Conservation (phyloP, 148 eudicot genomes). For the Rhododendron vialii region DNA sequence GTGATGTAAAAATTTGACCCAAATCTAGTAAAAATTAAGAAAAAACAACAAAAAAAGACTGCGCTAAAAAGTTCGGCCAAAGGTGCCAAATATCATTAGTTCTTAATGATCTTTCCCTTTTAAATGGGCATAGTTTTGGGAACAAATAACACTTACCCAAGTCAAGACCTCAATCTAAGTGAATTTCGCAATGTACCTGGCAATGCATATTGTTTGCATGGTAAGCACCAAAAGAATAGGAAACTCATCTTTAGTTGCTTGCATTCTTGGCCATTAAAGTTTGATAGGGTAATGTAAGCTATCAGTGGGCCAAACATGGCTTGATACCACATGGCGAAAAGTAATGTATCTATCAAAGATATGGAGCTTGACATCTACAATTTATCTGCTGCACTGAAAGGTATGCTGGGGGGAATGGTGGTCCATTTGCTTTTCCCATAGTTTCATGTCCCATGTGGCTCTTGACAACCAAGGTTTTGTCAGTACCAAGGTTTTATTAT, state of each 20-base stretch:
- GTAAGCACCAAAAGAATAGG: background rate
- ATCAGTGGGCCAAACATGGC: constrained; percentile 9
- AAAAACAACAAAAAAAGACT: too few relatives aligned
- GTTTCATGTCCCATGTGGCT: constrained; percentile 7
- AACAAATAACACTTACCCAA: background rate
- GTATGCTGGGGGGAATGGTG: constrained; percentile 6
- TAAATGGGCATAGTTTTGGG: background rate
- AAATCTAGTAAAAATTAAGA: too few relatives aligned
- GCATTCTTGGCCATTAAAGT: constrained; percentile 14
- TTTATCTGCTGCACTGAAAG: constrained; percentile 10
- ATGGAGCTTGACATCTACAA: constrained; percentile 4
- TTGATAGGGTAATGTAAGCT: constrained; percentile 7
- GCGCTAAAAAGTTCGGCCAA: too few relatives aligned
- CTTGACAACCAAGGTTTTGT: constrained; percentile 25
- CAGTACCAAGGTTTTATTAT: constrained; percentile 9
- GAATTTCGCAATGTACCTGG: background rate
- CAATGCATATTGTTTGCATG: background rate
- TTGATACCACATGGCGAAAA: constrained; percentile 20
- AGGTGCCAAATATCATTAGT: too few relatives aligned
- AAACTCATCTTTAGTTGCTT: background rate
- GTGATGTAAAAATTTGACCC: too few relatives aligned
- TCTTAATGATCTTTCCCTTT: background rate
- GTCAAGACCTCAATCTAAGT: background rate
- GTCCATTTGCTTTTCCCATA: constrained; percentile 16
- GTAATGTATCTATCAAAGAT: constrained; percentile 22